Evolutionary conservation across 2,329 filamentous ascomycete genomes (phyloP).

Genomic region (Penicillium sp.): DNA sequence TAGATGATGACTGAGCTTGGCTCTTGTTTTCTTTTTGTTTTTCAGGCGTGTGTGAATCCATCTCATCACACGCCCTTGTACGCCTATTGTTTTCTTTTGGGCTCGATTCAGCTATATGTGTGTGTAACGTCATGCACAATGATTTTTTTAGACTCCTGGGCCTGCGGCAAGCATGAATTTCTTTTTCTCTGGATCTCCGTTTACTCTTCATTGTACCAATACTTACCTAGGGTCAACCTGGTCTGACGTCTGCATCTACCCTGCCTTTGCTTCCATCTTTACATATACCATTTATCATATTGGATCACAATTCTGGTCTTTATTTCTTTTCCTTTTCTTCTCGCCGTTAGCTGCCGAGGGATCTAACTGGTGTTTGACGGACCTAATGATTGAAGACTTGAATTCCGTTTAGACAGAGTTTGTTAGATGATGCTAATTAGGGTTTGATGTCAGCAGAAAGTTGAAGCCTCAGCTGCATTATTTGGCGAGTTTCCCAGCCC

Average conservation of each 20-base stretch:
- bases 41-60: neutral
- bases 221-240: neutral
- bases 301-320: neutral
- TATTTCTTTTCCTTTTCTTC: neutral
- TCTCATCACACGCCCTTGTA: neutral
- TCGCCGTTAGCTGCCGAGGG: neutral
- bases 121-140: neutral
- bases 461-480: neutral
- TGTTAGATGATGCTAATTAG: neutral
- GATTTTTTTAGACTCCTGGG: neutral
- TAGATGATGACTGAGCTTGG: neutral
- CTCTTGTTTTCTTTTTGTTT: neutral
- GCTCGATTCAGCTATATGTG: neutral
- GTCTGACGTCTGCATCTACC: constrained; percentile 2
- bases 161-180: neutral
- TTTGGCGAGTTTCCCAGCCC: neutral
- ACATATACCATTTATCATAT: constrained; percentile 7
- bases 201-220: constrained; percentile 7
- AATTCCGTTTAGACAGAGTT: neutral
- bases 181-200: neutral
- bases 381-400: neutral
- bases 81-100: constrained; percentile 3
- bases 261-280: neutral
- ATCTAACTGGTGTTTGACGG: neutral
- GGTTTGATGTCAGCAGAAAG: neutral